phyloP scores from a whole-genome alignment of 495 filamentous ascomycete species.

The Penicillium arizonense region DNA sequence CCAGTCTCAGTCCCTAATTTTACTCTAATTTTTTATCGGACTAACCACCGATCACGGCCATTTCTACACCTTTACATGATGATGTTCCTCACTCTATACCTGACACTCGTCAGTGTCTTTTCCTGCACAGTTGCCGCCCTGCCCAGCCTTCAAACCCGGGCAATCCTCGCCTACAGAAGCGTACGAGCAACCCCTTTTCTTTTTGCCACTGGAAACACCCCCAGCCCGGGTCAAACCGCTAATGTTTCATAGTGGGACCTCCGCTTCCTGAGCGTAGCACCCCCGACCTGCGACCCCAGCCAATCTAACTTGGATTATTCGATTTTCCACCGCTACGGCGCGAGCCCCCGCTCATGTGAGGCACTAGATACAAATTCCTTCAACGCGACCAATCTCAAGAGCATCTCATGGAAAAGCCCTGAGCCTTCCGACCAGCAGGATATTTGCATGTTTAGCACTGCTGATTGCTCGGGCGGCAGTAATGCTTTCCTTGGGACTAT shows the following conservation, averaged over 20 bases:
- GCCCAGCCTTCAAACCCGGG: constrained; percentile 3
- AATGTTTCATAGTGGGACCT: constrained; percentile 29
- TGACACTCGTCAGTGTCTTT: constrained; percentile 3
- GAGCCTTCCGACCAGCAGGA: constrained; percentile 9
- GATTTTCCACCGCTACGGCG: constrained; percentile 20
- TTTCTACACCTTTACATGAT: background rate
- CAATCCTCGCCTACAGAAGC: constrained; percentile 19
- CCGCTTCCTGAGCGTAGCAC: constrained; percentile 20
- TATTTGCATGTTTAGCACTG: constrained; percentile 25
- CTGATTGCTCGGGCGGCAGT: constrained; percentile 12
- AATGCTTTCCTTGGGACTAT: constrained; percentile 13
- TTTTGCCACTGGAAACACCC: background rate
- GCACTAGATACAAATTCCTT: constrained; percentile 1
- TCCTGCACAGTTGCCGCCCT: constrained; percentile 4
- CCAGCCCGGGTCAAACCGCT: background rate
- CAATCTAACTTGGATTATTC: constrained; percentile 18
- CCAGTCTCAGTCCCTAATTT: background rate
- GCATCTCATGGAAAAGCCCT: constrained; percentile 33
- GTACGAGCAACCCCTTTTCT: constrained; percentile 9
- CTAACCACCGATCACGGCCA: background rate
- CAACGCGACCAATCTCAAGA: constrained; percentile 22
- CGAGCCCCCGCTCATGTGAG: constrained; percentile 4
- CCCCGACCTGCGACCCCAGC: constrained; percentile 22
- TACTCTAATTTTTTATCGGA: background rate
- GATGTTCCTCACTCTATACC: background rate